These are phyloP conservation scores for Aspergillus avenaceus DNA, from an alignment of 495 filamentous ascomycete species.

Conservation along the genomic window DNA sequence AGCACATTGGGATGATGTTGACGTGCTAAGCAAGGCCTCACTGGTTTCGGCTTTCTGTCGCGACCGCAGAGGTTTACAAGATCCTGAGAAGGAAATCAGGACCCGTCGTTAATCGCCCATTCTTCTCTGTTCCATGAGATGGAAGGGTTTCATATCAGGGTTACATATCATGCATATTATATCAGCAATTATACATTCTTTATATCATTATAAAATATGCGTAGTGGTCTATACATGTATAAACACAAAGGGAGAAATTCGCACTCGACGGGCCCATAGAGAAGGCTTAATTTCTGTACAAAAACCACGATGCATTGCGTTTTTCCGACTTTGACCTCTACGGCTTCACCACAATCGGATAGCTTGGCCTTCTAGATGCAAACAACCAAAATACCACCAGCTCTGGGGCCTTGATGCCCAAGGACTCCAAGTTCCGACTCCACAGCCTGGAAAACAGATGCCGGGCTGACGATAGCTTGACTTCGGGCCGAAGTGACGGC, in stretches of 20 bases:
- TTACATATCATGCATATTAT: constrained; percentile 30
- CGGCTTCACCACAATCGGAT: neutral
- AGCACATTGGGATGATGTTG: constrained; percentile 38
- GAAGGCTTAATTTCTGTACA: too few relatives aligned
- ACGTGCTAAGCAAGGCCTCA: constrained; percentile 39
- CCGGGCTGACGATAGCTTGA: neutral
- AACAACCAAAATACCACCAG: neutral
- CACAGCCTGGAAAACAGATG: neutral
- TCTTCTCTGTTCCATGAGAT: constrained; percentile 44
- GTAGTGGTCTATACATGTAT: too few relatives aligned
- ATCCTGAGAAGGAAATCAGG: constrained; percentile 40
- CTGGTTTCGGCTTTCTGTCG: constrained; percentile 50
- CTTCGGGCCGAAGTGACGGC: neutral
- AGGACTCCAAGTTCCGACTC: neutral
- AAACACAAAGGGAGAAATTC: too few relatives aligned
- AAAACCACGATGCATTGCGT: too few relatives aligned
- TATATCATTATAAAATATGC: too few relatives aligned
- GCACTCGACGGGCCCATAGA: too few relatives aligned
- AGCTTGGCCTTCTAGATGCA: neutral
- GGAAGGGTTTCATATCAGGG: constrained; percentile 53
- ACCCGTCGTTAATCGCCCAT: constrained; percentile 59
- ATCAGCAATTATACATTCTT: neutral
- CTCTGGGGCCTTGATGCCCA: neutral
- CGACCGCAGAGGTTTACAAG: constrained; percentile 33
- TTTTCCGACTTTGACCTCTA: neutral